Evolutionary conservation across 2,329 filamentous ascomycete genomes (phyloP).

Genomic region (Aspergillus fumigatiaffinis): DNA sequence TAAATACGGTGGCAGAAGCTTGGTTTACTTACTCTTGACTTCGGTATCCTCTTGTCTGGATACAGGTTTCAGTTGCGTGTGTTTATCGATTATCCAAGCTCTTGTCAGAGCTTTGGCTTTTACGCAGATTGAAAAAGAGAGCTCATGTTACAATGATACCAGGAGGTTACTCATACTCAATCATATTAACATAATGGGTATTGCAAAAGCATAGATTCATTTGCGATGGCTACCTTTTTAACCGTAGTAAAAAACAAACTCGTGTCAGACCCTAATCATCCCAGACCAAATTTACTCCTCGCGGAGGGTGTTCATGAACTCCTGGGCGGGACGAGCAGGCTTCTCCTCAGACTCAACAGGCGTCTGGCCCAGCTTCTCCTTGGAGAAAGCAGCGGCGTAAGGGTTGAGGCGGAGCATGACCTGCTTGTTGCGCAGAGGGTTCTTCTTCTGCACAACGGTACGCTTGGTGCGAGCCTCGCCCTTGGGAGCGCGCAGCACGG

Average conservation of each 20-base stretch:
- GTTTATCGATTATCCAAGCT: not conserved
- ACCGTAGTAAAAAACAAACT: conserved; percentile 18
- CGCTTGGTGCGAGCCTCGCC: conserved; percentile 89
- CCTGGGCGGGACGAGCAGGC: conserved; percentile 52
- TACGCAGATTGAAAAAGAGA: not conserved
- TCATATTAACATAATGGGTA: conserved; percentile 14
- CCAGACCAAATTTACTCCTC: conserved; percentile 44
- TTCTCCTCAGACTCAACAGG: conserved; percentile 60
- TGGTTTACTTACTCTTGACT: not conserved
- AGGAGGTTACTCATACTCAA: conserved; percentile 3
- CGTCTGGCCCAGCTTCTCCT: conserved; percentile 76
- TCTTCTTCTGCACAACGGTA: conserved; percentile 96
- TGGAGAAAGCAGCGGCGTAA: conserved; percentile 85
- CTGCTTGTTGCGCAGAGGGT: conserved; percentile 98
- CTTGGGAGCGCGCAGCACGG: conserved; percentile 86
- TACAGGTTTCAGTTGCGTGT: not conserved
- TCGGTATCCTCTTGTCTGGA: not conserved
- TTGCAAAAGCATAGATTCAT: conserved; percentile 24
- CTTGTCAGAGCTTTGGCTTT: not conserved
- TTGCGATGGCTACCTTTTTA: conserved; percentile 22
- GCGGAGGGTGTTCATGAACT: conserved; percentile 51
- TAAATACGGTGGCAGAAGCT: not conserved
- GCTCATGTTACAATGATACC: not conserved
- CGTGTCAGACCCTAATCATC: conserved; percentile 14
- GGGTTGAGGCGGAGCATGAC: conserved; percentile 98